Conservation (phyloP, 2,329 filamentous ascomycete species). For the Monosporascus sp. region DNA sequence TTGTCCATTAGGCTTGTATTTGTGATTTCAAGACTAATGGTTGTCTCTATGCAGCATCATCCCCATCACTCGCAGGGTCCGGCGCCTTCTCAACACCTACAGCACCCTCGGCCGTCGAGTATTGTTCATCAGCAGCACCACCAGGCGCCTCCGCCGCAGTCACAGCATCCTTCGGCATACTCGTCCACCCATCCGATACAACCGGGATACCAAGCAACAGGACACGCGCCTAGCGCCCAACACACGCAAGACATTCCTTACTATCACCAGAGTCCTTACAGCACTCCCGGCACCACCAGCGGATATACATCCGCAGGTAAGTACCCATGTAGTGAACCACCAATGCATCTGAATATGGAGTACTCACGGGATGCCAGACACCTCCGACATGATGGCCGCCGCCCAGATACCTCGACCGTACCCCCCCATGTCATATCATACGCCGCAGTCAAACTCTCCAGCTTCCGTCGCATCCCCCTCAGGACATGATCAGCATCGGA, state of each 20-base stretch:
- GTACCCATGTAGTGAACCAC: constrained; percentile 29
- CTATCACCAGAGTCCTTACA: constrained; percentile 77
- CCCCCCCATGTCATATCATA: constrained; percentile 86
- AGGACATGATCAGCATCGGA: constrained; percentile 82
- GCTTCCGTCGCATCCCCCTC: constrained; percentile 88
- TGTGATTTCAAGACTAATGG: constrained; percentile 45
- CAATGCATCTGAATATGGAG: constrained; percentile 4
- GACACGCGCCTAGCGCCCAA: constrained; percentile 57
- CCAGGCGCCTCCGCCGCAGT: constrained; percentile 55
- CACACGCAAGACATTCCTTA: constrained; percentile 67
- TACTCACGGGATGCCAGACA: constrained; percentile 37
- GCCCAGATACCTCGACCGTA: constrained; percentile 70
- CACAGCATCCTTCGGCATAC: constrained; percentile 62
- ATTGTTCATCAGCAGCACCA: constrained; percentile 71
- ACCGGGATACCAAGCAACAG: constrained; percentile 63
- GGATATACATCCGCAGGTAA: constrained; percentile 84
- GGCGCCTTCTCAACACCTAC: constrained; percentile 59
- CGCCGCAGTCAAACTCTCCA: constrained; percentile 90
- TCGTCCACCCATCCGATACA: constrained; percentile 60
- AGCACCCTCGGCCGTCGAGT: constrained; percentile 67
- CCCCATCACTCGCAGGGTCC: constrained; percentile 70
- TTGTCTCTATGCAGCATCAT: constrained; percentile 67
- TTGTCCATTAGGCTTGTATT: constrained; percentile 27
- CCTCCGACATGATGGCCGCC: constrained; percentile 63
- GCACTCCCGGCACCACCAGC: constrained; percentile 72